phyloP scores from a whole-genome alignment of 2,329 filamentous ascomycete species.

The Penicillium sp. region DNA sequence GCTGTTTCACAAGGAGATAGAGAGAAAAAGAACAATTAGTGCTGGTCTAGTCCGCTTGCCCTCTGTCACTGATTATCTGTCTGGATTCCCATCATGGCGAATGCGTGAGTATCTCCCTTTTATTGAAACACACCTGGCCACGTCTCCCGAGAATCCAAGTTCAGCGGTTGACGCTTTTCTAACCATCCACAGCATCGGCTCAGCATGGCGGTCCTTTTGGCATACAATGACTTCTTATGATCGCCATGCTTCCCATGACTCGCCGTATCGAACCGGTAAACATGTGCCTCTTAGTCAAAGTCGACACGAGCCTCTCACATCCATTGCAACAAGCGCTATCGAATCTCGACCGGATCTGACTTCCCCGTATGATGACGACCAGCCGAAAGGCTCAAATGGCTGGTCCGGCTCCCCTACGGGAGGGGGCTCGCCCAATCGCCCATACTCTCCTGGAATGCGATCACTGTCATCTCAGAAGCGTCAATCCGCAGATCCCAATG shows the following conservation, averaged over 20 bases:
- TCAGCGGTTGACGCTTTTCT: too few relatives aligned
- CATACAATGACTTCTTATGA: conserved; percentile 72
- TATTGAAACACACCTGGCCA: too few relatives aligned
- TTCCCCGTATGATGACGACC: conserved; percentile 68
- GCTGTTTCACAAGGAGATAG: too few relatives aligned
- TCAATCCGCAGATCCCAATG: conserved; percentile 51
- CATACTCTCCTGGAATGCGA: conserved; percentile 84
- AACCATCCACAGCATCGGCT: too few relatives aligned
- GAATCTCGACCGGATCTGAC: conserved; percentile 81
- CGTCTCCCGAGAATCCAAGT: too few relatives aligned
- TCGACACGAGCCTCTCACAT: conserved; percentile 72
- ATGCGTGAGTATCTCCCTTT: too few relatives aligned
- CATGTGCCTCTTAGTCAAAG: conserved; percentile 81
- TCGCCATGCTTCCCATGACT: conserved; percentile 86
- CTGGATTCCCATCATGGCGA: too few relatives aligned
- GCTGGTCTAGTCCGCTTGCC: too few relatives aligned
- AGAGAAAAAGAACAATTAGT: too few relatives aligned
- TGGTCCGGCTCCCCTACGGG: conserved; percentile 48
- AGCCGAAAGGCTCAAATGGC: conserved; percentile 49
- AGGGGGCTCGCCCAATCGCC: conserved; percentile 54
- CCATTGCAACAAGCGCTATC: conserved; percentile 72
- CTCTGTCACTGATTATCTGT: too few relatives aligned
- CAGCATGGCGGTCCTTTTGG: conserved; percentile 89
- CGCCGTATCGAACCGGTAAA: conserved; percentile 79
- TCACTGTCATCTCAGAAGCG: conserved; percentile 60